Conservation (phyloP, 305 asterid genomes). For the Rubia tinctorum region DNA sequence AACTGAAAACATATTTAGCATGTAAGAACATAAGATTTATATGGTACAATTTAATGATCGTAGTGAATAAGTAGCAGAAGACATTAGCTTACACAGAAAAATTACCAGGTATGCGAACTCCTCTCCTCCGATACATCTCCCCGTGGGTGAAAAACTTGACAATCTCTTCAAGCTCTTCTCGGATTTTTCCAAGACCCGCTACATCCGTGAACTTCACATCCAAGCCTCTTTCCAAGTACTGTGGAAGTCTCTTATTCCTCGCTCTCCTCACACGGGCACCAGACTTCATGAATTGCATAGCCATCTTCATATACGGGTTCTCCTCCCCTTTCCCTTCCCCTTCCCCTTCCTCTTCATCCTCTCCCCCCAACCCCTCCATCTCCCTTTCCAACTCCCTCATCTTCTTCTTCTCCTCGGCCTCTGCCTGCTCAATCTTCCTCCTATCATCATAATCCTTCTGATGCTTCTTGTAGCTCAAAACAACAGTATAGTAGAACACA, state of each 20-base stretch:
- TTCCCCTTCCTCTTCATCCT: conserved; percentile 63
- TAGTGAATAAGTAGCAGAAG: background rate
- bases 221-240: conserved; percentile 77
- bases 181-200: conserved; percentile 96
- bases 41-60: too few species aligned
- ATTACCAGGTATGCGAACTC: conserved; percentile 92
- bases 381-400: conserved; percentile 80
- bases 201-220: conserved; percentile 95
- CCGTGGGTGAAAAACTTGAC: conserved; percentile 97
- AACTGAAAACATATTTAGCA: background rate
- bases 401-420: conserved; percentile 92
- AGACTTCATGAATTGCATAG: conserved; percentile 81
- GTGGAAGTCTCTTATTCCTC: conserved; percentile 59
- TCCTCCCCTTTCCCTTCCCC: conserved; percentile 71
- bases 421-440: conserved; percentile 85
- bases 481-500: conserved; percentile 73
- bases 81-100: conserved; percentile 14
- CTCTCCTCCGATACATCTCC: conserved; percentile 95
- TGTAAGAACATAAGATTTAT: background rate
- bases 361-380: conserved; percentile 56
- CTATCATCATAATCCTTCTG: conserved; percentile 95
- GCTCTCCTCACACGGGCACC: conserved; percentile 95
- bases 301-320: conserved; percentile 68
- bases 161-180: conserved; percentile 97
- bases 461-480: conserved; percentile 78